phyloP scores from a whole-genome alignment of 176 grass and related monocot species.

The Cenchrus americanus region DNA sequence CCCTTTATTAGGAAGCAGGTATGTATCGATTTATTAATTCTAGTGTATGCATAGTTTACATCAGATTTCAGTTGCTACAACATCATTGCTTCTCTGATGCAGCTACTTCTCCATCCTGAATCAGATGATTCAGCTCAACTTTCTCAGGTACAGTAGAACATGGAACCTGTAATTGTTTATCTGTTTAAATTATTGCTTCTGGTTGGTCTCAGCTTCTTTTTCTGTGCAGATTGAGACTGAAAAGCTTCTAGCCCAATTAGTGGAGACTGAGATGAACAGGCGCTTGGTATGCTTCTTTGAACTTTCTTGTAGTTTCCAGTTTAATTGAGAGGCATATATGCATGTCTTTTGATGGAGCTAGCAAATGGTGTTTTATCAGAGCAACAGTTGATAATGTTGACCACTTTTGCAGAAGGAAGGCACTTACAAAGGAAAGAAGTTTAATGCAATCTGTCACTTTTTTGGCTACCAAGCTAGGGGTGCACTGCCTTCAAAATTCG shows the following conservation, averaged over 20 bases:
- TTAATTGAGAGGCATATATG: conserved; percentile 21
- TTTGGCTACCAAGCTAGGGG: conserved; percentile 99
- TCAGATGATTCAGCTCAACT: conserved; percentile 98
- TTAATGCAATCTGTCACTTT: conserved; percentile 98
- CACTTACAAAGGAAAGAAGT: conserved; percentile 97
- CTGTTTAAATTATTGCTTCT: conserved; percentile 33
- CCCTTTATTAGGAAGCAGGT: conserved; percentile 97
- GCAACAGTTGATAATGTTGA: conserved; percentile 35
- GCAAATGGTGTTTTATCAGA: conserved; percentile 2
- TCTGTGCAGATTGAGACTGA: conserved; percentile 90
- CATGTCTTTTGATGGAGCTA: conserved; percentile 10
- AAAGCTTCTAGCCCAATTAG: conserved; percentile 97
- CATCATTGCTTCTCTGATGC: conserved; percentile 44
- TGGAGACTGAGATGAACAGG: conserved; percentile 92
- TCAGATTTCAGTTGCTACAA: conserved; percentile 24
- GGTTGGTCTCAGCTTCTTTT: conserved; percentile 18
- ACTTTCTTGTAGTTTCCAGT: conserved; percentile 7
- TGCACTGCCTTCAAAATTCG: conserved; percentile 93
- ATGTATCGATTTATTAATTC: conserved; percentile 21
- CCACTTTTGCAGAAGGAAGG: conserved; percentile 80
- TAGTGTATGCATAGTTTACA: not conserved
- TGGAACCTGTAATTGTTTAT: conserved; percentile 10
- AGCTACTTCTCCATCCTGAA: conserved; percentile 94
- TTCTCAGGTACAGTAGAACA: conserved; percentile 74
- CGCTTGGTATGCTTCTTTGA: conserved; percentile 68